These are phyloP conservation scores for Saussurea involucrata DNA, from an alignment of 129 eudicot genomes.

Conservation along the genomic window DNA sequence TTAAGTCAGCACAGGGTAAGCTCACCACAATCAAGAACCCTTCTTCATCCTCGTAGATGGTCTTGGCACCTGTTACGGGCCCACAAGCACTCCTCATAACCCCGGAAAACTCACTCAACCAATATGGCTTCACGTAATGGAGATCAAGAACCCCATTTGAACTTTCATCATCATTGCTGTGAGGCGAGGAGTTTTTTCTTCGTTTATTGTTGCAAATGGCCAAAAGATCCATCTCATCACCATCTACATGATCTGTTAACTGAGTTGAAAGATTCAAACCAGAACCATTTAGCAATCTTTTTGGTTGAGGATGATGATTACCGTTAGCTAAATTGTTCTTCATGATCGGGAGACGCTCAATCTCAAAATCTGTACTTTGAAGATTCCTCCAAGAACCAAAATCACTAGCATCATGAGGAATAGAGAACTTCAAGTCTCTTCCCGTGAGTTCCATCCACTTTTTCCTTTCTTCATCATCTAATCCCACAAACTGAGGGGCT, in stretches of 20 bases:
- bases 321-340: constrained; percentile 29
- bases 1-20: constrained; percentile 47
- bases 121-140: constrained; percentile 38
- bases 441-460: constrained; percentile 54
- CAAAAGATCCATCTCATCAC: constrained; percentile 39
- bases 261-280: constrained; percentile 43
- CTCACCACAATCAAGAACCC: constrained; percentile 58
- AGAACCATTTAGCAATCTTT: constrained; percentile 43
- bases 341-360: constrained; percentile 35
- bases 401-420: constrained; percentile 52
- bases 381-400: constrained; percentile 50
- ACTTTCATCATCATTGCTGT: constrained; percentile 37
- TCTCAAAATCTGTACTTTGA: constrained; percentile 38
- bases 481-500: constrained; percentile 35
- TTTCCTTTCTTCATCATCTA: constrained; percentile 44
- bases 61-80: constrained; percentile 61
- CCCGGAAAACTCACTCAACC: constrained; percentile 53
- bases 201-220: constrained; percentile 37
- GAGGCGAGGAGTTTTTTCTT: constrained; percentile 28
- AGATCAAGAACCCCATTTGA: constrained; percentile 33
- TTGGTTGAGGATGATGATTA: constrained; percentile 25
- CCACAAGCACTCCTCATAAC: constrained; percentile 55
- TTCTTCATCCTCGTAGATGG: constrained; percentile 52
- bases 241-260: constrained; percentile 22
- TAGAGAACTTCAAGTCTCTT: constrained; percentile 42